Evolutionary conservation across 2,329 filamentous ascomycete genomes (phyloP).

Genomic region (Exophiala alcalophila): DNA sequence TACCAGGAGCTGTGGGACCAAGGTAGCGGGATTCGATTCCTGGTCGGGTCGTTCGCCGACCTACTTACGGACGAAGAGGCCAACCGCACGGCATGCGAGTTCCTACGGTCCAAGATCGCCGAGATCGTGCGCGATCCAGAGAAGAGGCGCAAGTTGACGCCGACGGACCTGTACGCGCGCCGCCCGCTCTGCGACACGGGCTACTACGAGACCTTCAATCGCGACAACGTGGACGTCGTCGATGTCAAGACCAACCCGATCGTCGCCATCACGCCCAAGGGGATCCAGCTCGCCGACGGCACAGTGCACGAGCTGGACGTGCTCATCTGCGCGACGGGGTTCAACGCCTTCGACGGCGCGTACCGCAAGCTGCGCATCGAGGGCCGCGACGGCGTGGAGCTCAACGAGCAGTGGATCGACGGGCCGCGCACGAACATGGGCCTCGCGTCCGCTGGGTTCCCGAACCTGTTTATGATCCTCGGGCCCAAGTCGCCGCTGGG

Average conservation of each 20-base stretch:
- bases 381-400: conserved; percentile 36
- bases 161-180: conserved; percentile 56
- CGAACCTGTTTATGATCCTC: conserved; percentile 53
- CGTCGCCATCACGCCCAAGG: conserved; percentile 27
- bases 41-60: conserved; percentile 53
- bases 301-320: conserved; percentile 33
- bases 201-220: conserved; percentile 52
- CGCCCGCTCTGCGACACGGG: conserved; percentile 48
- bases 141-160: conserved; percentile 53
- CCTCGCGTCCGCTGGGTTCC: conserved; percentile 40
- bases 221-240: conserved; percentile 47
- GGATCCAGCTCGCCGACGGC: conserved; percentile 32
- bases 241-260: conserved; percentile 34
- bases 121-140: conserved; percentile 50
- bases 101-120: conserved; percentile 54
- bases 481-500: conserved; percentile 54
- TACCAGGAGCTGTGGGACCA: conserved; percentile 50
- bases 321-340: conserved; percentile 24
- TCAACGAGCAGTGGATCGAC: conserved; percentile 38
- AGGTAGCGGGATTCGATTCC: conserved; percentile 53
- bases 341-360: conserved; percentile 33
- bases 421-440: conserved; percentile 42
- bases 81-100: conserved; percentile 53
- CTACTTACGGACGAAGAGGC: conserved; percentile 44
- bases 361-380: conserved; percentile 42